Percentiles rank a stretch among this genome's conserved stretches.
Conservation (phyloP, 495 filamentous ascomycete species). For the Trichocladium uniseriatum region DNA sequence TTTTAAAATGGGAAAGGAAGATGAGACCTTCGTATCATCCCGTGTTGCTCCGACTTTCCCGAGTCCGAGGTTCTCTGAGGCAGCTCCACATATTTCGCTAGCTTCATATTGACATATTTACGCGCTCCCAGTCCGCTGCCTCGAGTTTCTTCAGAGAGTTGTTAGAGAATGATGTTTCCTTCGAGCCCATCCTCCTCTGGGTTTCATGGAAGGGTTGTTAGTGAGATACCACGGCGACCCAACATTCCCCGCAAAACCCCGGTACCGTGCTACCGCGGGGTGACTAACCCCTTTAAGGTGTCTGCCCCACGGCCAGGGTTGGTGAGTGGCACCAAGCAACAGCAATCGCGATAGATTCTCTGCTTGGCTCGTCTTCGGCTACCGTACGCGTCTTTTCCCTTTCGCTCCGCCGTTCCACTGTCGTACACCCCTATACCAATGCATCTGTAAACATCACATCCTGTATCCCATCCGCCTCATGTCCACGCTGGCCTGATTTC, state of each 20-base stretch:
- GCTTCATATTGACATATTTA: no score
- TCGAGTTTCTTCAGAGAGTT: no score
- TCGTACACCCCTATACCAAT: conserved; percentile 7
- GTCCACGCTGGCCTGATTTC: background rate
- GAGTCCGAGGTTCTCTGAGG: no score
- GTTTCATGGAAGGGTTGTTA: conserved; percentile 5
- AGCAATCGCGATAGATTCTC: conserved; percentile 6
- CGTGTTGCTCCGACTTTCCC: no score
- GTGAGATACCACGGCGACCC: conserved; percentile 5
- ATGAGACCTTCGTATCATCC: no score
- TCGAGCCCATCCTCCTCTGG: no score
- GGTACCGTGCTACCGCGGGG: conserved; percentile 20
- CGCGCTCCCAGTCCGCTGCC: no score
- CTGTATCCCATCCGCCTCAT: background rate
- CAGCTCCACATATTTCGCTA: no score
- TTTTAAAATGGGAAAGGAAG: no score
- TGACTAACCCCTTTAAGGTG: conserved; percentile 18
- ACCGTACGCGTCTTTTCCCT: conserved; percentile 24
- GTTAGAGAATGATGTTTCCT: no score
- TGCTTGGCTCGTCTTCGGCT: conserved; percentile 14
- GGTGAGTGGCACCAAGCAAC: conserved; percentile 11
- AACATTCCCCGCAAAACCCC: background rate
- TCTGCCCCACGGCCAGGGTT: conserved; percentile 10
- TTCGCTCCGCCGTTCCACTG: conserved; percentile 9
- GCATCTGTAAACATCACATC: background rate